Evolutionary conservation across 2,329 filamentous ascomycete genomes (phyloP).

Genomic region (Verruconis gallopava): DNA sequence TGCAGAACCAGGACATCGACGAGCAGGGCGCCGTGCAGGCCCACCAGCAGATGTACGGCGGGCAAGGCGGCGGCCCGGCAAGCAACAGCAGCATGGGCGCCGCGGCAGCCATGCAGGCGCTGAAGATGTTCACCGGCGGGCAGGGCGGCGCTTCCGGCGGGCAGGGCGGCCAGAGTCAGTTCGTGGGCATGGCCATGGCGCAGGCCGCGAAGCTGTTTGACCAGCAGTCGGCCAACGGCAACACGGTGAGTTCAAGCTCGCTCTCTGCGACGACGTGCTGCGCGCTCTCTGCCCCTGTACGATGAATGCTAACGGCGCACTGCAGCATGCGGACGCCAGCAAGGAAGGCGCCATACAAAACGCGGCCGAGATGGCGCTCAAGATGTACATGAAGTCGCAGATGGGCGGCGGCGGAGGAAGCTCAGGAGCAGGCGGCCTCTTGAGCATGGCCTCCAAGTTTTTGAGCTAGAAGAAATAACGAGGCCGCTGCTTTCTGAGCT

Average conservation of each 20-base stretch:
- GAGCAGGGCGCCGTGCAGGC: slow-evolving; percentile 56
- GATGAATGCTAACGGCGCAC: slow-evolving; percentile 15
- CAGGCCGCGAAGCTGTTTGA: slow-evolving; percentile 72
- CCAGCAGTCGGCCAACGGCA: slow-evolving; percentile 43
- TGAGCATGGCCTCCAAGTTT: slow-evolving; percentile 50
- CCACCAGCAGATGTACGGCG: slow-evolving; percentile 62
- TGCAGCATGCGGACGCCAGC: slow-evolving; percentile 41
- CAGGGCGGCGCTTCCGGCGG: slow-evolving; percentile 25
- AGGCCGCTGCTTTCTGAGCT: too few species aligned
- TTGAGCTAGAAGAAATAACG: too few species aligned
- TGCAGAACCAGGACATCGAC: slow-evolving; percentile 42
- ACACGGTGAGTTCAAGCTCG: slow-evolving; percentile 35
- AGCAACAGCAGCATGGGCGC: slow-evolving; percentile 41
- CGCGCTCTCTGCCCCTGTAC: slow-evolving; percentile 3
- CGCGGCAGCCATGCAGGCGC: slow-evolving; percentile 67
- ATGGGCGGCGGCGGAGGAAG: slow-evolving; percentile 29
- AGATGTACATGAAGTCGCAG: slow-evolving; percentile 80
- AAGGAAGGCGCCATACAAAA: slow-evolving; percentile 71
- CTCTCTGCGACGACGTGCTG: too few species aligned
- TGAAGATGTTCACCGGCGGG: slow-evolving; percentile 60
- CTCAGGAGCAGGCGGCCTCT: slow-evolving; percentile 35
- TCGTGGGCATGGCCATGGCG: slow-evolving; percentile 76
- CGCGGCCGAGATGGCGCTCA: slow-evolving; percentile 75
- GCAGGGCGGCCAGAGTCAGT: slow-evolving; percentile 54
- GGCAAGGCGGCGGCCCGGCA: slow-evolving; percentile 29